Percentiles rank a stretch among this genome's conserved stretches.
phyloP scores from a whole-genome alignment of 148 eudicot species.

The Chenopodium formosanum region DNA sequence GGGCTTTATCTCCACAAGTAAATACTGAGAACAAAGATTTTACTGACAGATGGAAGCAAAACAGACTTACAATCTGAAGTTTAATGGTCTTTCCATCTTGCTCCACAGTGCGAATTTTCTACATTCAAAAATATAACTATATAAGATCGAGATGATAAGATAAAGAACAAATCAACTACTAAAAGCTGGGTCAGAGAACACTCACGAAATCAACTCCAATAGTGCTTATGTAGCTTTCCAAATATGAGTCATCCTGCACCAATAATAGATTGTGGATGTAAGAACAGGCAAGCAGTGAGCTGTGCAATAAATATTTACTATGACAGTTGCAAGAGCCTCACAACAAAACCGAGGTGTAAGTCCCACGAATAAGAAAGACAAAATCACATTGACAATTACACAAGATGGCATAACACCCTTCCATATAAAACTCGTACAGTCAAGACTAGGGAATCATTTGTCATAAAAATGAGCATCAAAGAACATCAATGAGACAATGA shows the following conservation, averaged over 20 bases:
- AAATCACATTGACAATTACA: not conserved
- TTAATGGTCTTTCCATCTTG: conserved; percentile 55
- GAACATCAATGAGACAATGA: not conserved
- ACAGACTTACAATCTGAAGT: conserved; percentile 45
- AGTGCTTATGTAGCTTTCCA: conserved; percentile 57
- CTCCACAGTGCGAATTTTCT: conserved; percentile 59
- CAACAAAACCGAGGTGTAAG: not conserved
- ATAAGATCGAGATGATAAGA: conserved; percentile 12
- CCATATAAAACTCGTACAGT: not conserved
- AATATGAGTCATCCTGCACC: conserved; percentile 50
- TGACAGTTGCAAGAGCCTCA: not conserved
- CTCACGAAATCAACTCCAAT: conserved; percentile 58
- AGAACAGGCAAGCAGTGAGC: conserved; percentile 10
- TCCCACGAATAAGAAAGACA: not conserved
- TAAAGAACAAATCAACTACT: not conserved
- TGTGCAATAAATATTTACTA: not conserved
- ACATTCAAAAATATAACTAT: conserved; percentile 15
- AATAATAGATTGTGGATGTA: conserved; percentile 4
- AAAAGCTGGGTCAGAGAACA: conserved; percentile 15
- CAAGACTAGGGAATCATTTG: not conserved
- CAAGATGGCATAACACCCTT: not conserved
- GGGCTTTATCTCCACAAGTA: not conserved
- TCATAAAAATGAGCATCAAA: not conserved
- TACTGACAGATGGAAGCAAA: not conserved
- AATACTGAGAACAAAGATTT: not conserved